Evolutionary conservation across 139 green algal genomes (phyloP), one percentile per base, ranked within the genome.

Genomic region (Picochlorum sp.): DNA sequence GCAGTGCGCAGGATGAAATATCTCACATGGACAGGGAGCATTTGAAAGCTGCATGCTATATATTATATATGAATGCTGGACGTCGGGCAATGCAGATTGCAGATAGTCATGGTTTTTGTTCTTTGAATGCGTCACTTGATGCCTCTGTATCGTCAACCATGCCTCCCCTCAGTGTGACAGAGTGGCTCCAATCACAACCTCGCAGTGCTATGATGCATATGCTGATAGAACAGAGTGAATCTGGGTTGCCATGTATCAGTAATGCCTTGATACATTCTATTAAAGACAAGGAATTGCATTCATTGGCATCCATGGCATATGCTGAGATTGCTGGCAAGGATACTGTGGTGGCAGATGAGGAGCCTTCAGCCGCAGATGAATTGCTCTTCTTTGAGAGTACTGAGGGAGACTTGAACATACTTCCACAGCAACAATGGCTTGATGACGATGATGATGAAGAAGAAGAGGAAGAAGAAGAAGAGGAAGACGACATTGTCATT

Each of bases 301-400:
- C 47, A 54, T 54, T 54, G n/a, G 47, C n/a, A 21, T 54, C n/a
- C 18, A 20, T 54, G n/a, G 34, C 34, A 14, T 41, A 41, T 13
- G 34, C 34, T 41, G 34, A 41, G 34, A 41, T 41, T 41, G 34
- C 34, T 2, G 34, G 34, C 34, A 41, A 41, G 34, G 34, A 41
- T 41, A 41, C 34, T 11, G 2, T 41, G 34, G 8, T 41, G 34
- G 34, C 34, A 41, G 34, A 41, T 11, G 34, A 41, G 8, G 34
- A 41, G 34, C 34, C 47, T 54, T 54, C 60, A 14, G 15, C 60
- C 23, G 20, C 34, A 23, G 60, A 66, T 57, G 60, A 66, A 21
- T 55, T 66, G 31, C 57, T 66, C 16, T 66, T 66, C 37, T 66
- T 59, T 57, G 60, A 49, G 4, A 66, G 60, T 41, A 66, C 31